These are phyloP conservation scores for Haplosporangium gracile DNA, from an alignment of 192 early-diverging fungal species.

Conservation along the genomic window DNA sequence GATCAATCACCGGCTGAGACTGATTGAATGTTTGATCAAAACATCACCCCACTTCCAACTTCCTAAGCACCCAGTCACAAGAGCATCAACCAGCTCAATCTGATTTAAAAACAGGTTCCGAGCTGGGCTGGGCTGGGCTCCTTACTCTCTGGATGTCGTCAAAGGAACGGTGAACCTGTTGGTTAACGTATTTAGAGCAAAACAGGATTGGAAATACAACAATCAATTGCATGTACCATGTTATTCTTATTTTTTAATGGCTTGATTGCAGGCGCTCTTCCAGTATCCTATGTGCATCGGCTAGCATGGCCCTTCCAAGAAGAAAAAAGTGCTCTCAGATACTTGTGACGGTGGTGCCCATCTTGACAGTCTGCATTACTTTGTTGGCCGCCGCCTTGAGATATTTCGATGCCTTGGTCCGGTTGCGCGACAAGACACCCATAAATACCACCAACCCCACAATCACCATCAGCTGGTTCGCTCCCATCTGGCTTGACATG, in stretches of 20 bases:
- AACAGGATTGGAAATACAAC: too few relatives aligned
- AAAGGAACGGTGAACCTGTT: too few relatives aligned
- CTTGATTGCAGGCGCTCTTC: background rate
- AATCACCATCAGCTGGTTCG: constrained; percentile 38
- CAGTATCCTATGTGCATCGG: background rate
- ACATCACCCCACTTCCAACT: background rate
- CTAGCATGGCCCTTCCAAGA: background rate
- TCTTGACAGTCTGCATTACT: constrained; percentile 47
- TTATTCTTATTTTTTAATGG: too few relatives aligned
- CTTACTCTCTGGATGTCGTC: too few relatives aligned
- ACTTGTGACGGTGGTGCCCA: constrained; percentile 48
- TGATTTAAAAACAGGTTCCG: background rate
- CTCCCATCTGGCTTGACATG: constrained; percentile 19
- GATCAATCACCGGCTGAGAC: background rate
- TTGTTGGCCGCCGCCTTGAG: constrained; percentile 30
- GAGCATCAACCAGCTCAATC: background rate
- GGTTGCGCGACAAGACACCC: constrained; percentile 33
- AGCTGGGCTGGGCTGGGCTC: too few relatives aligned
- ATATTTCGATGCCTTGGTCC: constrained; percentile 23
- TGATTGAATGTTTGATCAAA: background rate
- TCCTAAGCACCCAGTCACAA: background rate
- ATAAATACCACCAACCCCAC: constrained; percentile 45
- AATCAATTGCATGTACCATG: too few relatives aligned
- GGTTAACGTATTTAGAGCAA: too few relatives aligned
- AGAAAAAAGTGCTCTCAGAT: background rate